Conservation (phyloP, 140 eudicot species). For the Ambrosia hybrid region DNA sequence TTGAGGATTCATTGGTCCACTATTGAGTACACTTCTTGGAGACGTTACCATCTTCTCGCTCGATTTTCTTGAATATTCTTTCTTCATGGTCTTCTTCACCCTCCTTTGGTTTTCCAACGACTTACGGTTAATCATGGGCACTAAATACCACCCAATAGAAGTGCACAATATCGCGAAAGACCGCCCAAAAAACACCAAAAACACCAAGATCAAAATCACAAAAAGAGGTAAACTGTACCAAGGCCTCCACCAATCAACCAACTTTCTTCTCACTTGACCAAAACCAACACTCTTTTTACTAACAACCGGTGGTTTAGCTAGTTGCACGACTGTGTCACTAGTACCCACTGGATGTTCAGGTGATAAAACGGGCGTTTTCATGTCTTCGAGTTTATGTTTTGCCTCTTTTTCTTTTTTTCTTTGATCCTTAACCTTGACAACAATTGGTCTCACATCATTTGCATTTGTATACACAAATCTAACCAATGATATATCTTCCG, state of each 20-base stretch:
- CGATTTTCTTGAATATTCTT: conserved; percentile 29
- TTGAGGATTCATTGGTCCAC: conserved; percentile 22
- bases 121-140: conserved; percentile 39
- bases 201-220: conserved; percentile 53
- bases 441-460: conserved; percentile 58
- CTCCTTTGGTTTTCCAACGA: conserved; percentile 9
- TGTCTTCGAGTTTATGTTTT: conserved; percentile 18
- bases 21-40: conserved; percentile 33
- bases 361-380: conserved; percentile 12
- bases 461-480: conserved; percentile 53
- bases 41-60: conserved; percentile 33
- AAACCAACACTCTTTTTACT: conserved; percentile 19
- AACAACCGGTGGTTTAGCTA: neutral
- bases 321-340: conserved; percentile 11
- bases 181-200: conserved; percentile 56
- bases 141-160: conserved; percentile 70
- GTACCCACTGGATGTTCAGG: conserved; percentile 18
- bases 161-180: conserved; percentile 71
- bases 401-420: conserved; percentile 28
- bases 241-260: conserved; percentile 44
- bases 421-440: conserved; percentile 57
- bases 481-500: conserved; percentile 57
- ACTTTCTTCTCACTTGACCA: conserved; percentile 23
- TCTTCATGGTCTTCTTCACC: conserved; percentile 39
- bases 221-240: conserved; percentile 39